Conservation (phyloP, 805 yeast species). For the Lachancea thermotolerans region DNA sequence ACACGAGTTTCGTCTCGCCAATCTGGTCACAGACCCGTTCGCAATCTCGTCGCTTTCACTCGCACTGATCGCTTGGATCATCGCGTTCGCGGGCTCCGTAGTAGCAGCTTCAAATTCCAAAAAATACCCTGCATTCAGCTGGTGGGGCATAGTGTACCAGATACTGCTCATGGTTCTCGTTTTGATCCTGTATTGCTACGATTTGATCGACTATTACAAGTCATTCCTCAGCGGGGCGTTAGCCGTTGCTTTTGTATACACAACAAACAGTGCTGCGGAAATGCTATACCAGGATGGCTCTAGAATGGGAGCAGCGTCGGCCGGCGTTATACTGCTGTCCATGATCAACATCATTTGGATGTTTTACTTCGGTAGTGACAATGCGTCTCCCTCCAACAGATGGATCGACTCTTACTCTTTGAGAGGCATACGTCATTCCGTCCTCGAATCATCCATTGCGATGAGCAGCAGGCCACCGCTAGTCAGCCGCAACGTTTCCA, state of each 20-base stretch:
- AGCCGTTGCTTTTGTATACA: constrained; percentile 73
- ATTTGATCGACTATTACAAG: constrained; percentile 64
- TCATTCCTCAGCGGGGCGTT: constrained; percentile 35
- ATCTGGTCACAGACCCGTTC: constrained; percentile 76
- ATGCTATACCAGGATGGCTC: constrained; percentile 65
- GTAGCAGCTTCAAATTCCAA: constrained; percentile 39
- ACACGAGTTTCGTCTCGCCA: constrained; percentile 35
- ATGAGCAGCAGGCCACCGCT: constrained; percentile 2
- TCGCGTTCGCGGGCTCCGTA: constrained; percentile 82
- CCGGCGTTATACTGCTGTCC: constrained; percentile 80
- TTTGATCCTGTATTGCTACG: constrained; percentile 48
- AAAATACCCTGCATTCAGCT: constrained; percentile 72
- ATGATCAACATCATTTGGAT: constrained; percentile 83
- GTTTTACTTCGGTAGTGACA: constrained; percentile 83
- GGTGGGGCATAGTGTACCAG: constrained; percentile 95
- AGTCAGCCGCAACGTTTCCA: constrained; percentile 12
- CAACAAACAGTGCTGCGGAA: constrained; percentile 75
- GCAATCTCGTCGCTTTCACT: constrained; percentile 76
- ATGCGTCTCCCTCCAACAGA: constrained; percentile 78
- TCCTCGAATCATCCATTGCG: constrained; percentile 19
- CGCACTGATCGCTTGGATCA: constrained; percentile 73
- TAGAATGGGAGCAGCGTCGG: constrained; percentile 77
- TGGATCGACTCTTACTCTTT: constrained; percentile 78
- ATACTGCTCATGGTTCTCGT: constrained; percentile 49
- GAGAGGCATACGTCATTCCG: constrained; percentile 39